A percentile compares a stretch with the other conserved stretches of the same genome.
Conservation (phyloP, 2,329 filamentous ascomycete species). For the Cylindrodendrum hubeiense region DNA sequence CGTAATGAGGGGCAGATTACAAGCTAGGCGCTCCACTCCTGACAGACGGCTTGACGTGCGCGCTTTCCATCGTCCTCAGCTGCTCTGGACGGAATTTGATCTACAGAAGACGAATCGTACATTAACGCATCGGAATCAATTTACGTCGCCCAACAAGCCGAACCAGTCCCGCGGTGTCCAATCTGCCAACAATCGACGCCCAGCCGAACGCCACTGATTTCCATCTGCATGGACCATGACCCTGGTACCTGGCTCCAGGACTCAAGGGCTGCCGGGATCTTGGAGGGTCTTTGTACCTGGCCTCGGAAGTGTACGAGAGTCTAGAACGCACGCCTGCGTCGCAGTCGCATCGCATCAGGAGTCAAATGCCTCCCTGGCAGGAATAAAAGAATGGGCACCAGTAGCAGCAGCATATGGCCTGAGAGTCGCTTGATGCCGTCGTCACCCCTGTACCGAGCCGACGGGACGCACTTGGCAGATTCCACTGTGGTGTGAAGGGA, state of each 20-base stretch:
- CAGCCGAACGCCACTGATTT: constrained; percentile 11
- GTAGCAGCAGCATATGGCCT: constrained; percentile 5
- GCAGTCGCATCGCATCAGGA: constrained; percentile 11
- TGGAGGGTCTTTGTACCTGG: background rate
- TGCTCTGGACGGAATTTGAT: background rate
- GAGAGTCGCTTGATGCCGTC: constrained; percentile 20
- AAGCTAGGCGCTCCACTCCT: constrained; percentile 13
- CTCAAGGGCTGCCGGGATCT: background rate
- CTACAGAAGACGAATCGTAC: background rate
- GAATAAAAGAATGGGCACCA: background rate
- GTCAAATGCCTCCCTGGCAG: background rate
- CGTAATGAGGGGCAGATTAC: constrained; percentile 9
- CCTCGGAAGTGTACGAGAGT: background rate
- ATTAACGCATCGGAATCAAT: constrained; percentile 9
- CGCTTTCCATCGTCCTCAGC: background rate
- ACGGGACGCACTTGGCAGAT: background rate
- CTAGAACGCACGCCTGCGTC: background rate
- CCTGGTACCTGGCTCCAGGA: background rate
- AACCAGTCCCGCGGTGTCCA: background rate
- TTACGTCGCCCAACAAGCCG: background rate
- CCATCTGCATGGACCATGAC: background rate
- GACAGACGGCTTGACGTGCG: background rate
- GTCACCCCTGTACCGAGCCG: constrained; percentile 11
- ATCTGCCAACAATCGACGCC: constrained; percentile 3
- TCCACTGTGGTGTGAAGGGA: background rate